Evolutionary conservation across 2,329 filamentous ascomycete genomes (phyloP).

Genomic region (Pseudocercospora eumusae): DNA sequence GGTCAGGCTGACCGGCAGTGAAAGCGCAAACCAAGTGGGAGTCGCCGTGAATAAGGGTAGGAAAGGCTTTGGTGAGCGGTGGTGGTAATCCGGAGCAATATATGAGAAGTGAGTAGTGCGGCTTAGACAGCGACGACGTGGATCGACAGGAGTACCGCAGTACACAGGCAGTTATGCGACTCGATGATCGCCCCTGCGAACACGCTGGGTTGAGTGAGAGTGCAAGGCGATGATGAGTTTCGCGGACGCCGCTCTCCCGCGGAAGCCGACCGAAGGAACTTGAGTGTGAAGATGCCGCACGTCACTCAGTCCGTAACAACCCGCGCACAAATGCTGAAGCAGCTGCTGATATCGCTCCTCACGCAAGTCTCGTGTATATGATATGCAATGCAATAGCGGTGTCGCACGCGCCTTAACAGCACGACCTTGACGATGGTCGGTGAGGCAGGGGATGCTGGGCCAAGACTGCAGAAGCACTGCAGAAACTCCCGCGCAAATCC

Average conservation of each 20-base stretch:
- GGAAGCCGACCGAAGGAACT: conserved; percentile 1
- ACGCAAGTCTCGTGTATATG: not conserved
- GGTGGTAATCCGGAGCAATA: not conserved
- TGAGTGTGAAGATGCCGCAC: not conserved
- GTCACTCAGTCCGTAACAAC: too few relatives aligned
- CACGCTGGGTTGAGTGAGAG: conserved; percentile 6
- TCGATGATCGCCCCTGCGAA: conserved; percentile 9
- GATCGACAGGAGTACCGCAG: conserved; percentile 8
- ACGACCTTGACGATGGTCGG: not conserved
- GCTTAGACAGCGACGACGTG: conserved; percentile 4
- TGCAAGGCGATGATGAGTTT: not conserved
- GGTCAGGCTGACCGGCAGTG: conserved; percentile 21
- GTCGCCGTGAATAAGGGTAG: conserved; percentile 3
- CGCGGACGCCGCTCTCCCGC: conserved; percentile 1
- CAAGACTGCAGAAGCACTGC: not conserved
- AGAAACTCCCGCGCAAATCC: conserved; percentile 2
- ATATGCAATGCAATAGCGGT: not conserved
- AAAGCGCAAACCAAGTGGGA: conserved; percentile 11
- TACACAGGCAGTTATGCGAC: conserved; percentile 4
- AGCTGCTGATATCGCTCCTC: not conserved
- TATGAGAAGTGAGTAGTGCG: conserved; percentile 7
- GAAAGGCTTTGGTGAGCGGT: conserved; percentile 7
- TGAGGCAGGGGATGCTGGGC: conserved; percentile 5
- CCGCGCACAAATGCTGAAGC: not conserved
- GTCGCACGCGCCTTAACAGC: conserved; percentile 6